Evolutionary conservation across 2,329 filamentous ascomycete genomes (phyloP), one percentile per base, ranked within the genome.

Genomic region (Ceratocystis huliohia): DNA sequence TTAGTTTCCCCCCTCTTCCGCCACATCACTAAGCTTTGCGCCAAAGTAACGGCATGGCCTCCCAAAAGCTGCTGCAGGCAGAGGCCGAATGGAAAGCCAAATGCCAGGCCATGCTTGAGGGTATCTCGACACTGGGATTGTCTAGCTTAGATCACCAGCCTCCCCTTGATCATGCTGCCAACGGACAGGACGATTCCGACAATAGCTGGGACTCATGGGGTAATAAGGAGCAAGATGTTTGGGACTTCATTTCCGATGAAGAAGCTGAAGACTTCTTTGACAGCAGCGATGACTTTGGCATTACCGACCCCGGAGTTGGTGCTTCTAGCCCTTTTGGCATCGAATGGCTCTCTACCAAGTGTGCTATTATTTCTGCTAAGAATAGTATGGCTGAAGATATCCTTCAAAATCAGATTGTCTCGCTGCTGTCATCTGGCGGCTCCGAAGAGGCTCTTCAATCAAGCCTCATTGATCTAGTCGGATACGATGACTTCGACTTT

Each of bases 401-500:
- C n/a, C 81, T 97, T 50, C 81, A 88, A 69, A 83, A 88, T 66
- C 91, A 96, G 74, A 84, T 97, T 45, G 77, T 85, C 48, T 88
- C 89, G 4, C 80, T 93, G 2, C 75, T 99, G 45, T 82, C 81
- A 6, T 89, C 90, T 3, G 77, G 78, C n/a, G 77, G 75, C 57
- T 81, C 83, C 41, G 88, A 96, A 67, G 89, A 96, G 67, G 91
- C 96, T 75, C 78, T 97, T n/a, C 93, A 97, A 74, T 92, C 91
- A 73, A 85, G 87, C 50, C 81, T 99, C 45, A 91, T 89, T 0
- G 94, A 99, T 71, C 84, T 96, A 56, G 81, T 99, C 68, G 94
- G 95, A 0, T 97, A 93, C 72, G 91, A 94, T 71, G 91, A 97
- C 72, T 80, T 99, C 20, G 93, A 99, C 70, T 86, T 99, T 71